Percentiles rank a stretch among this genome's conserved stretches.
Conservation (phyloP, 139 green algal species). For the Chlorella sp. region DNA sequence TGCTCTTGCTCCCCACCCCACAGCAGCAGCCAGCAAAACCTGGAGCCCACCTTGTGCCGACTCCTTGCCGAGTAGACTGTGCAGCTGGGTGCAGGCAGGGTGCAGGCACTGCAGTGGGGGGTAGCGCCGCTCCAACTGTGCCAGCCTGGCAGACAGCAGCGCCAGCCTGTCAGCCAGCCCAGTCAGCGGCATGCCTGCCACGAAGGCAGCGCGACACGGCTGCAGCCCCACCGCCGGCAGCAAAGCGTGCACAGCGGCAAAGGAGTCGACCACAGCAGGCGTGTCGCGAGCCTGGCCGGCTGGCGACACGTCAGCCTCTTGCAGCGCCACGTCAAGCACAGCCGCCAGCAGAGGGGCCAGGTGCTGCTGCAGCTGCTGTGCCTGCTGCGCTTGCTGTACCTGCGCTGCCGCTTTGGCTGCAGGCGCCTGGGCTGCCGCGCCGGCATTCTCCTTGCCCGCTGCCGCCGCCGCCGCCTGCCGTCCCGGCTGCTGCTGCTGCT, state of each 20-base stretch:
- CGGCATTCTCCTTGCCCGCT: not conserved
- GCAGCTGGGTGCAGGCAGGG: not conserved
- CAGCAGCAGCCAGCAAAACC: not conserved
- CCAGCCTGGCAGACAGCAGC: not conserved
- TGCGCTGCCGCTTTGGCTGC: not conserved
- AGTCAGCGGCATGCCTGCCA: not conserved
- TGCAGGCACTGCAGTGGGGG: not conserved
- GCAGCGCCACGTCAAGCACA: not conserved
- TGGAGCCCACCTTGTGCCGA: not conserved
- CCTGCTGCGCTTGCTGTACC: not conserved
- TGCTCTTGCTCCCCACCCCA: not conserved
- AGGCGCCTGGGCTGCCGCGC: not conserved
- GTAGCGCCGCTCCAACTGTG: not conserved
- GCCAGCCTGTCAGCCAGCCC: slow-evolving; percentile 6
- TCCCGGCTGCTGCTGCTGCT: slow-evolving; percentile 4
- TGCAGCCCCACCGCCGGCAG: not conserved
- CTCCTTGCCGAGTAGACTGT: not conserved
- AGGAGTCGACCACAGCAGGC: not conserved
- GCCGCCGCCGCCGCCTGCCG: not conserved
- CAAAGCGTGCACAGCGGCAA: not conserved
- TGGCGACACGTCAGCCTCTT: not conserved
- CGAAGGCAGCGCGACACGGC: not conserved
- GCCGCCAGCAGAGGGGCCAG: not conserved
- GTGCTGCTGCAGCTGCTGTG: not conserved
- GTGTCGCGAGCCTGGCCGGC: not conserved